These are phyloP conservation scores for Tylopilus felleus DNA, from an alignment of 768 basidiomycete genomes.

Conservation along the genomic window DNA sequence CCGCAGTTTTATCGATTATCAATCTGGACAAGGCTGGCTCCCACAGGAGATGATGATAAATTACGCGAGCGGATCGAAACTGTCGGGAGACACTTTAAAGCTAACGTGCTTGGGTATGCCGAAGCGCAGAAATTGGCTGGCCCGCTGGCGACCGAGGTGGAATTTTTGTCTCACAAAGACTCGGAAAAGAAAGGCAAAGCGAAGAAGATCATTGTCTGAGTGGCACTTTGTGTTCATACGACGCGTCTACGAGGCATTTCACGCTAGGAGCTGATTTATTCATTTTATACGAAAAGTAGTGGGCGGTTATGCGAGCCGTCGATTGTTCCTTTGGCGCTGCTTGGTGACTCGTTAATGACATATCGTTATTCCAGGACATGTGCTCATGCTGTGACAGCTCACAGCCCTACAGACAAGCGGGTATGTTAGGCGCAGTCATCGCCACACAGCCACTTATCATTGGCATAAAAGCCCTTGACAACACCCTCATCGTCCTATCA, in stretches of 20 bases:
- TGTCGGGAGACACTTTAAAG: slow-evolving; percentile 91
- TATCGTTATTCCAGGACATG: slow-evolving; percentile 13
- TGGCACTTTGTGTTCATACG: slow-evolving; percentile 13
- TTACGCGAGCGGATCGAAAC: slow-evolving; percentile 79
- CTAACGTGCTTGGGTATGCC: slow-evolving; percentile 75
- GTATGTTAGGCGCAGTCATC: slow-evolving; percentile 10
- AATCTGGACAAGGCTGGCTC: slow-evolving; percentile 94
- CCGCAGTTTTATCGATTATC: slow-evolving; percentile 95
- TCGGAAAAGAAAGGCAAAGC: slow-evolving; percentile 91
- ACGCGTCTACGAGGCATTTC: slow-evolving; percentile 15
- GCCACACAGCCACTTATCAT: slow-evolving; percentile 21
- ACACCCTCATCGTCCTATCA: slow-evolving; percentile 8
- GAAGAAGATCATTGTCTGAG: slow-evolving; percentile 73
- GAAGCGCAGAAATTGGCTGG: slow-evolving; percentile 74
- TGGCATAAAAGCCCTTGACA: slow-evolving; percentile 21
- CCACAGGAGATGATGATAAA: slow-evolving; percentile 49
- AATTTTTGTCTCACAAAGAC: slow-evolving; percentile 93
- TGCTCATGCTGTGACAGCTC: not conserved
- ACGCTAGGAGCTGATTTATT: slow-evolving; percentile 31
- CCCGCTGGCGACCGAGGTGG: slow-evolving; percentile 91
- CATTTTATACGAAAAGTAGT: slow-evolving; percentile 27
- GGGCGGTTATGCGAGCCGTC: slow-evolving; percentile 18
- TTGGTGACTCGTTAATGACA: slow-evolving; percentile 26
- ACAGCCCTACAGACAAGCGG: not conserved
- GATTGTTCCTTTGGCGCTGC: slow-evolving; percentile 19